Base-by-base conservation (phyloP, 371 early-diverging fungal species). In the Haplosporangium sp. region DNA sequence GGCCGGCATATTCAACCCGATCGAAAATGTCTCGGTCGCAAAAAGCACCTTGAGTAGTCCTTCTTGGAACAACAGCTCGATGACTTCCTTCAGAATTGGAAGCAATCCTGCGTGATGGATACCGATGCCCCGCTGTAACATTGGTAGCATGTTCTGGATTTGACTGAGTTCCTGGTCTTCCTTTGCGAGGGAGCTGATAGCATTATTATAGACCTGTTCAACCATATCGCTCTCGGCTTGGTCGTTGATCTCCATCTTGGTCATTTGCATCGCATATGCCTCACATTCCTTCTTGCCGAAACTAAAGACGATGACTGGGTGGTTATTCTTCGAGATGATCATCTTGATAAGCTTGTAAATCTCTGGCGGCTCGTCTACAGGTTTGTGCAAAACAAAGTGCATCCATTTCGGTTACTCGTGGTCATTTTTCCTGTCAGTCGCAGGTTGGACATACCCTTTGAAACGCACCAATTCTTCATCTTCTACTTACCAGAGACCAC, bases 11-110 rank as follows among this genome's bases (percentile, higher is more conserved):
- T 99, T 99, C 37, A 99, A 83, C 29, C 99, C 99, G 81, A 99
- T 99, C 13, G 99, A 98, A 85, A 99, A 99, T 0, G 99, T 99
- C 82, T 99, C 99, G 5, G 99, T 99, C 41, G 99, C 99, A 91
- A 99, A 99, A 45, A 99, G 84, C 9, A 99, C 96, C 84, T 99
- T 99, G 46, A 99, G 73, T 54, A 99, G 82, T 21, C 95, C 96
- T 86, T 99, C 99, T 81, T 98, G 99, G 88, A 99, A 99, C 48
- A 99, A 86, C 54, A 99, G 95, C 85, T 99, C 99, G 23, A 99
- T 97, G n/a, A 98, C 95, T 84, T 99, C 99, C 84, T 99, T 99
- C 60, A 99, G 86, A 57, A 99, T 96, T 0, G 99, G 99, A 40
- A 99, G 84, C 29, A 99, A 85, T 36, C 99, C 99, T 67, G 97